These are phyloP conservation scores for Triticum dicoccoides DNA, from an alignment of 176 grass and related monocot species.

Conservation along the genomic window DNA sequence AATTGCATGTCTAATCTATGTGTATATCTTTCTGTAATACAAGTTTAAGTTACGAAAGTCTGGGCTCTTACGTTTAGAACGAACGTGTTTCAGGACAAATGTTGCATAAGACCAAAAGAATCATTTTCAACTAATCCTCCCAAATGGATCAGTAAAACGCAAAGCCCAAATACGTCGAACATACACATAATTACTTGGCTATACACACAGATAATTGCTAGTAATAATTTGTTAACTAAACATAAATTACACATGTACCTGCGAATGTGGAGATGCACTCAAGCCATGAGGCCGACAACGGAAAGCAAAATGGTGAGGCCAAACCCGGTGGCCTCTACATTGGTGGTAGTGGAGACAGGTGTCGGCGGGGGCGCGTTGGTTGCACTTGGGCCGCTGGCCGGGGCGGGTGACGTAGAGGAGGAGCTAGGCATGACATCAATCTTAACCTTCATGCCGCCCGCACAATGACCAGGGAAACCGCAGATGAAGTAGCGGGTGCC, in stretches of 20 bases:
- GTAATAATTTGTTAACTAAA: background rate
- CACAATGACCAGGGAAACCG: slow-evolving; percentile 42
- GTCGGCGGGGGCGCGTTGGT: background rate
- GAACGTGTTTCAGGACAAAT: no score
- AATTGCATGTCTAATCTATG: no score
- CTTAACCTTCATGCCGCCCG: slow-evolving; percentile 45
- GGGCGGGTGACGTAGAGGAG: background rate
- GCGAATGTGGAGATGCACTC: background rate
- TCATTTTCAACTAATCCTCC: background rate
- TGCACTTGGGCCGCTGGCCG: background rate
- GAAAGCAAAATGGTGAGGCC: background rate
- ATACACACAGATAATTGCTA: no score
- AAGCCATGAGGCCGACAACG: slow-evolving; percentile 12
- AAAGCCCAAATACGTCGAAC: no score
- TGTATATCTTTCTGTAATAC: no score
- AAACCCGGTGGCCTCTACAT: background rate
- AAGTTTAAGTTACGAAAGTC: no score
- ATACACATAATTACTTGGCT: no score
- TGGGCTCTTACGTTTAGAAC: no score
- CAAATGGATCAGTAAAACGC: no score
- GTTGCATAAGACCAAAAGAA: background rate
- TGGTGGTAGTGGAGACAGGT: background rate
- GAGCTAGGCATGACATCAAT: slow-evolving; percentile 24
- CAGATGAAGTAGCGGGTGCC: slow-evolving; percentile 69
- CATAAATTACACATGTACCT: background rate